Percentiles rank a stretch among this genome's conserved stretches.
Evolutionary conservation across 371 early-diverging fungal genomes (phyloP).

Genomic region (Apophysomyces ossiformis): DNA sequence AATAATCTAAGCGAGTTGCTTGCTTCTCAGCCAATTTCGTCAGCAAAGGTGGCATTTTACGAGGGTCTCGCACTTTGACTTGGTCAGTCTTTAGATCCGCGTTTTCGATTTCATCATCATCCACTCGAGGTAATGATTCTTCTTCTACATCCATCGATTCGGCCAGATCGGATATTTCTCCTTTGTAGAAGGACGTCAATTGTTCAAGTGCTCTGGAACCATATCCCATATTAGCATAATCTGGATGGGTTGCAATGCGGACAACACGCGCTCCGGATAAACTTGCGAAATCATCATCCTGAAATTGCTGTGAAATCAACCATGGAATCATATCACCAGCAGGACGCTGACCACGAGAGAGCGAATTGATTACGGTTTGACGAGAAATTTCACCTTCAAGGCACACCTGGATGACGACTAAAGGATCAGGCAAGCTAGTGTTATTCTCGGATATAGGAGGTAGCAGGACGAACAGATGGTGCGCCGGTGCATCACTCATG

Average conservation of each 20-base stretch:
- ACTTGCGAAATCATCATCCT: conserved; percentile 95
- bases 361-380: conserved; percentile 81
- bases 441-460: conserved; percentile 81
- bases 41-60: conserved; percentile 90
- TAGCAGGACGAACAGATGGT: conserved; percentile 96
- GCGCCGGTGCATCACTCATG: conserved; percentile 98
- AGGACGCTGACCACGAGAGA: conserved; percentile 86
- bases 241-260: conserved; percentile 99
- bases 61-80: conserved; percentile 84
- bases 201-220: conserved; percentile 89
- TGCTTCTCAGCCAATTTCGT: conserved; percentile 81
- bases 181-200: conserved; percentile 87
- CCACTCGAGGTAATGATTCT: conserved; percentile 56
- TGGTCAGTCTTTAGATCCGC: conserved; percentile 77
- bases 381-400: conserved; percentile 96
- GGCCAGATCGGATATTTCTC: conserved; percentile 71
- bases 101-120: conserved; percentile 66
- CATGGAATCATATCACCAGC: conserved; percentile 99
- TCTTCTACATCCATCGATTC: conserved; percentile 59
- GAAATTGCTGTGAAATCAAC: conserved; percentile 96
- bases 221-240: conserved; percentile 98
- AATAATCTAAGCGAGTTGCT: conserved; percentile 86
- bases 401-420: conserved; percentile 93
- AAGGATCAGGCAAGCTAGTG: conserved; percentile 88
- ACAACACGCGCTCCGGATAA: conserved; percentile 98